These are phyloP conservation scores for Santalum album DNA, from an alignment of 164 flowering plant species.

Conservation along the genomic window DNA sequence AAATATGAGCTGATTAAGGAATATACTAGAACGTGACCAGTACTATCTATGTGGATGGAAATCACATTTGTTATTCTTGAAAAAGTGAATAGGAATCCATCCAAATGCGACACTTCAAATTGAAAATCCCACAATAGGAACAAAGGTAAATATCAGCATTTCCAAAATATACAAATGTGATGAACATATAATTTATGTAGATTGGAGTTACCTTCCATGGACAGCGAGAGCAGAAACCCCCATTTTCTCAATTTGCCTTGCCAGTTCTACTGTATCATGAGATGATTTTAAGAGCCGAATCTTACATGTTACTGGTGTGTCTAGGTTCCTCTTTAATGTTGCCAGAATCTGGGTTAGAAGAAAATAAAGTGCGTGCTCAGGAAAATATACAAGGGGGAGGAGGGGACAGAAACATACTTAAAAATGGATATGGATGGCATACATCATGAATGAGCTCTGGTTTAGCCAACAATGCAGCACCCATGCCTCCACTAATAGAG, in stretches of 20 bases:
- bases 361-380: not conserved
- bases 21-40: too few species aligned
- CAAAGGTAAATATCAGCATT: too few species aligned
- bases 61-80: too few species aligned
- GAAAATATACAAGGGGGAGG: not conserved
- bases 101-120: too few species aligned
- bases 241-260: conserved; percentile 75
- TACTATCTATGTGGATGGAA: too few species aligned
- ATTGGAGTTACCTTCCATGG: conserved; percentile 80
- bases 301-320: conserved; percentile 79
- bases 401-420: not conserved
- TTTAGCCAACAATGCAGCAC: conserved; percentile 77
- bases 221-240: conserved; percentile 91
- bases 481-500: conserved; percentile 96
- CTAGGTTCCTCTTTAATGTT: conserved; percentile 72
- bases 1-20: too few species aligned
- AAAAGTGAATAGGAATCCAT: too few species aligned
- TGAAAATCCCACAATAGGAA: too few species aligned
- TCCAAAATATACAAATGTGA: too few species aligned
- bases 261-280: conserved; percentile 74
- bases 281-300: conserved; percentile 74
- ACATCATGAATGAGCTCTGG: conserved; percentile 97
- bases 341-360: conserved; percentile 62
- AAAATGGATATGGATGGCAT: conserved; percentile 13
- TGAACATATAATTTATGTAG: too few species aligned